Evolutionary conservation across 129 eudicot species (phyloP).

Genomic region (Apium graveolens): DNA sequence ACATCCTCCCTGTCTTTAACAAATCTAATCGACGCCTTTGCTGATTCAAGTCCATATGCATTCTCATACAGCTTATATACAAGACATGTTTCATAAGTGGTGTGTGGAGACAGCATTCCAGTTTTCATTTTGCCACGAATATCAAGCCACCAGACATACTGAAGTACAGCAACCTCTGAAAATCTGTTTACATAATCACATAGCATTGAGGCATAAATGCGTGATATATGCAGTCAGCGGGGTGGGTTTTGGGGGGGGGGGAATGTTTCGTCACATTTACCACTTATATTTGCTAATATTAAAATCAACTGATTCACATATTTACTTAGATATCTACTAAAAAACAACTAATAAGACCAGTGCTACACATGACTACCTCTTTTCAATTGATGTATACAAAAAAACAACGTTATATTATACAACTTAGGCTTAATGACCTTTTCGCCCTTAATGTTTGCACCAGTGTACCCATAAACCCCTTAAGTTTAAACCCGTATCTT

Average conservation of each 20-base stretch:
- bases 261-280: too few species aligned
- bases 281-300: neutral
- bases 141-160: constrained; percentile 40
- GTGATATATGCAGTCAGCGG: neutral
- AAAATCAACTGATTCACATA: neutral
- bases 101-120: constrained; percentile 29
- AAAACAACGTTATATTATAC: neutral
- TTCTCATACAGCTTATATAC: constrained; percentile 26
- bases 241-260: neutral
- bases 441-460: too few species aligned
- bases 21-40: constrained; percentile 22
- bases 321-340: neutral
- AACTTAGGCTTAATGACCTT: too few species aligned
- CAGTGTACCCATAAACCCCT: too few species aligned
- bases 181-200: constrained; percentile 31
- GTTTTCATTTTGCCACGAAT: constrained; percentile 31
- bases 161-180: constrained; percentile 44
- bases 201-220: neutral
- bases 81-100: constrained; percentile 44
- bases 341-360: neutral
- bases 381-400: neutral
- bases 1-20: constrained; percentile 14
- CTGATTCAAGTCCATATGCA: constrained; percentile 24
- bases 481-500: too few species aligned
- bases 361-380: neutral